Percentiles rank a stretch among this genome's conserved stretches.
These are phyloP conservation scores for Xylaria digitata DNA, from an alignment of 2,329 filamentous ascomycete genomes.

Conservation along the genomic window DNA sequence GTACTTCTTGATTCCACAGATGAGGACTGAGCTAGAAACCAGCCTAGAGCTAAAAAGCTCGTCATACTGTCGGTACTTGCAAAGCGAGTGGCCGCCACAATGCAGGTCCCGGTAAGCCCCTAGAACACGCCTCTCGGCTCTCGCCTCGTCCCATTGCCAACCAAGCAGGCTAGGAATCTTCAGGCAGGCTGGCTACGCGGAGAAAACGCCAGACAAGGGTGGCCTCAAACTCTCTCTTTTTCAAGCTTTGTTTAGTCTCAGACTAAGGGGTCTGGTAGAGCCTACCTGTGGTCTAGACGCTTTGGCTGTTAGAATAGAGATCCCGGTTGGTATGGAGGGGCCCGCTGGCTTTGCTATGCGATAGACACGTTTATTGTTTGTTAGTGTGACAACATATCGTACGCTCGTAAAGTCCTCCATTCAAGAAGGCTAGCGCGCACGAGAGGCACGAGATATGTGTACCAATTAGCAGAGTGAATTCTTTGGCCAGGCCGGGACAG, in stretches of 20 bases:
- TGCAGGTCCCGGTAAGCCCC: constrained; percentile 38
- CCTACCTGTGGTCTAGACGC: constrained; percentile 6
- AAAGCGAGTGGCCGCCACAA: constrained; percentile 37
- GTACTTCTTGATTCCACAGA: neutral
- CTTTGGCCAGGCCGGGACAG: constrained; percentile 10
- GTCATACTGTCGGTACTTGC: constrained; percentile 36
- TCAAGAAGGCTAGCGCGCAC: constrained; percentile 8
- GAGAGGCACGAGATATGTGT: constrained; percentile 8
- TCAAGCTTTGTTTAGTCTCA: constrained; percentile 10
- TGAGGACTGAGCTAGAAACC: constrained; percentile 18
- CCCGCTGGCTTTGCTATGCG: constrained; percentile 10
- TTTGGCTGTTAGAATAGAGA: neutral
- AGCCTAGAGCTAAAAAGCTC: constrained; percentile 18
- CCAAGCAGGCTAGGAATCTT: constrained; percentile 1
- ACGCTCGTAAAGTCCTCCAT: neutral
- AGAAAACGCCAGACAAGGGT: constrained; percentile 11
- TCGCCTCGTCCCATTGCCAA: constrained; percentile 25
- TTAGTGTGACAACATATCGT: constrained; percentile 2
- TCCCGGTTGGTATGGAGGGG: constrained; percentile 9
- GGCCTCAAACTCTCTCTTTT: constrained; percentile 1
- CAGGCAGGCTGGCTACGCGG: constrained; percentile 19
- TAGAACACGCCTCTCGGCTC: constrained; percentile 19
- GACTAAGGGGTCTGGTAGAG: neutral
- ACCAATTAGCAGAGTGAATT: constrained; percentile 7
- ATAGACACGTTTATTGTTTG: constrained; percentile 1